Base-by-base conservation (phyloP, 2,329 filamentous ascomycete genomes). In the Scytalidium lignicola region DNA sequence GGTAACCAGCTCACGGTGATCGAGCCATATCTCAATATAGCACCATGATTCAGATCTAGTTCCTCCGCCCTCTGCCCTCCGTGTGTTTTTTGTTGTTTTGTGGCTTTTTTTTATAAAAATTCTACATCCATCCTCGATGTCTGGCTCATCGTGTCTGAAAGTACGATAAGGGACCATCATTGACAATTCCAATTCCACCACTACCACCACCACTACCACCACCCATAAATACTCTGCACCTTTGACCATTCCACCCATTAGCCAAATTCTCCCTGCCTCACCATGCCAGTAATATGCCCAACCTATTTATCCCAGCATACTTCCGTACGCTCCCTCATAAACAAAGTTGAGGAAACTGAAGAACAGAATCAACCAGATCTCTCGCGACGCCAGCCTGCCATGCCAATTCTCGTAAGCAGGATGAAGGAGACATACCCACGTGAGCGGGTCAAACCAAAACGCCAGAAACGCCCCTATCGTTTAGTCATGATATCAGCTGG, bases 401-500 rank as follows among this genome's bases (percentile, higher is more conserved):
- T 62, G 57, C 59, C 55, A 45, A 37, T 54, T 54, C 57, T 58
- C 56, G 56, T 55, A 59, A 47, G 47, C 51, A 54, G 41, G 54
- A 47, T 55, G 28, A 43, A 43, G 23, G 56, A 56, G 51, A 56
- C 41, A 48, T 49, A 51, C 58, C 57, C 55, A 49, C 60, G 54
- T 50, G 50, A 60, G 56, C 49, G 47, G 51, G 51, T 49, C 49
- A 51, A 47, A 44, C 53, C 20, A 48, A 51, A 61, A 61, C 57
- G 54, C 58, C 57, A 49, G 43, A 44, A 51, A 61, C 58, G 52
- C 60, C 62, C 48, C 51, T 19, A 44, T 56, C 56, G 58, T 53
- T 57, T 57, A 56, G 58, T 60, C 59, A 52, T 64, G 53, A 59
- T 58, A 56, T 59, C 60, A 58, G 56, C 58, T 60, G 47, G 51